Percentiles rank a stretch among this genome's conserved stretches.
These are phyloP conservation scores for Acacia pycnantha DNA, from an alignment of 331 rosid species.

Conservation along the genomic window DNA sequence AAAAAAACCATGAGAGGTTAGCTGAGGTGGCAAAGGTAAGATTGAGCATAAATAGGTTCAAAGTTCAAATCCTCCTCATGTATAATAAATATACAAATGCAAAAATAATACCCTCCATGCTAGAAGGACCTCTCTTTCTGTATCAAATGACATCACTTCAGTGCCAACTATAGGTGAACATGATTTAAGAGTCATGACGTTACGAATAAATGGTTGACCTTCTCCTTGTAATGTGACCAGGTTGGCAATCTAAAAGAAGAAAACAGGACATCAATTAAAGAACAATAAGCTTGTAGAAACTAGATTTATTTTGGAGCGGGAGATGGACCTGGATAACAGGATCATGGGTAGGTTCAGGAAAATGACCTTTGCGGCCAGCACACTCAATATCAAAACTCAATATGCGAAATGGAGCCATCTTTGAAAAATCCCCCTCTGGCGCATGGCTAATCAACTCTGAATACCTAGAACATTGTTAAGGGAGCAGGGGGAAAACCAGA, in stretches of 20 bases:
- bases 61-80: background rate
- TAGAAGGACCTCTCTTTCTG: conserved; percentile 85
- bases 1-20: background rate
- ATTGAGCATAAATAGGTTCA: background rate
- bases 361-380: conserved; percentile 99
- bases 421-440: conserved; percentile 93
- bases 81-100: background rate
- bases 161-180: conserved; percentile 96
- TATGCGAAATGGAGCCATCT: conserved; percentile 99
- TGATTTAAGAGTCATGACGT: conserved; percentile 93
- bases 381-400: conserved; percentile 99
- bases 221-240: conserved; percentile 93
- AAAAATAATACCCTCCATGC: conserved; percentile 89
- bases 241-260: conserved; percentile 73
- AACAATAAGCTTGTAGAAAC: conserved; percentile 13
- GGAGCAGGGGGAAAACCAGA: conserved; percentile 20
- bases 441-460: conserved; percentile 86
- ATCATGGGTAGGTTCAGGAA: conserved; percentile 94
- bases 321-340: conserved; percentile 91
- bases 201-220: conserved; percentile 72
- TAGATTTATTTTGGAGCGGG: conserved; percentile 14
- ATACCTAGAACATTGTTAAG: conserved; percentile 70
- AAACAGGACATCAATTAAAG: conserved; percentile 34
- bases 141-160: conserved; percentile 86
- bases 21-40: background rate